phyloP scores from a whole-genome alignment of 1,284 basidiomycete species.

The Sutorius eximius region DNA sequence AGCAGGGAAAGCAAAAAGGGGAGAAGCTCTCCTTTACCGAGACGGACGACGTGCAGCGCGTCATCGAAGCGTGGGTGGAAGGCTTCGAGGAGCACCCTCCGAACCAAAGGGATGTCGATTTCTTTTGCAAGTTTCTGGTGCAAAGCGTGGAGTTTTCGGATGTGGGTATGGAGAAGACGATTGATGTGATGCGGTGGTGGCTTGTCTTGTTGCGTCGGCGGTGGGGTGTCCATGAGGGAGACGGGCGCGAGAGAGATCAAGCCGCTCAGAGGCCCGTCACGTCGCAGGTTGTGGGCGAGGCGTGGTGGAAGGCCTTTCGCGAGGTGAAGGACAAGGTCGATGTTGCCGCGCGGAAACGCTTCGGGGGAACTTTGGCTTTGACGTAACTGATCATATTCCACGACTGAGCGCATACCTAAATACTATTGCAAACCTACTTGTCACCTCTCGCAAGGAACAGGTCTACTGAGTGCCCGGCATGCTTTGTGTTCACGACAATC shows the following conservation, averaged over 20 bases:
- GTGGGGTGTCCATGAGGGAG: constrained; percentile 54
- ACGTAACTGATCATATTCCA: constrained; percentile 19
- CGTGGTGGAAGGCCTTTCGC: constrained; percentile 78
- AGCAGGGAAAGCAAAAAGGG: constrained; percentile 49
- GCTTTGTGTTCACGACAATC: constrained; percentile 34
- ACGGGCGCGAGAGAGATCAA: constrained; percentile 36
- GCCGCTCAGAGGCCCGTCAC: constrained; percentile 26
- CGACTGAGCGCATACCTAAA: neutral
- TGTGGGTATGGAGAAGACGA: constrained; percentile 64
- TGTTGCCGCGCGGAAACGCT: constrained; percentile 54
- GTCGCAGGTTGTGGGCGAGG: constrained; percentile 49
- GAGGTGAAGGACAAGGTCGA: constrained; percentile 66
- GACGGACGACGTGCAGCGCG: constrained; percentile 64
- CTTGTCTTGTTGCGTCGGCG: constrained; percentile 57
- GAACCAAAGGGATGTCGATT: constrained; percentile 66
- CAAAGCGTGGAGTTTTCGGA: constrained; percentile 64
- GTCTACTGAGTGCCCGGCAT: constrained; percentile 36
- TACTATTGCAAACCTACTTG: constrained; percentile 15
- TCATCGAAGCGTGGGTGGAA: constrained; percentile 74
- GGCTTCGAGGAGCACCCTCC: constrained; percentile 59
- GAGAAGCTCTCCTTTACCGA: constrained; percentile 57
- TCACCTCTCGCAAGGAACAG: constrained; percentile 55
- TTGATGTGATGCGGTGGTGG: constrained; percentile 80
- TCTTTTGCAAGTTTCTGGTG: constrained; percentile 68
- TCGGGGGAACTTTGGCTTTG: constrained; percentile 61